Base-by-base conservation (phyloP, 2,329 filamentous ascomycete genomes). In the Neurospora sp. region DNA sequence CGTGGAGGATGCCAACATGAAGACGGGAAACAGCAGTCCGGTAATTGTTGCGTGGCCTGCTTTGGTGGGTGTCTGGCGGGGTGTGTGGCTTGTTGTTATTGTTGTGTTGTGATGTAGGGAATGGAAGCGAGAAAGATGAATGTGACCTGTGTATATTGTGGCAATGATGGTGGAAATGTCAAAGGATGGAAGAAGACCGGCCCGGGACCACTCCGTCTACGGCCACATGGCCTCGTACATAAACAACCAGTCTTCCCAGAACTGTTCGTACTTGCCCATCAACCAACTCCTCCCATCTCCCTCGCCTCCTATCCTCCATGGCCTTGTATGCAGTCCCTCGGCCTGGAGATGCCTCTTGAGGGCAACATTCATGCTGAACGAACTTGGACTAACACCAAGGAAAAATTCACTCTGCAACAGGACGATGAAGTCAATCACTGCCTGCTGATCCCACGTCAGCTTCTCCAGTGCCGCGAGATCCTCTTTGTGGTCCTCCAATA, bases 241-340 rank as follows among this genome's bases (percentile, higher is more conserved):
- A 72, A 82, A 85, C 70, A 84, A 77, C 82, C 82, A 84, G 71
- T 83, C 82, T 12, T 81, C 79, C 80, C 80, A 84, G 75, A 83
- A 84, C 65, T 77, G 78, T 5, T 82, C 79, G 62, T 82, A 84
- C 28, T 79, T 79, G 0, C 83, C 83, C 19, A 83, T 78, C 11
- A 85, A 76, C 72, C 80, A 81, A 28, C 81, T 83, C 37, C 79
- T 75, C 1, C 78, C 79, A 69, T 84, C 82, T 1, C 81, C 81
- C 2, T 80, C 79, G 2, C 78, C 79, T 11, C 79, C 81, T n/a
- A 80, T 76, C 73, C 77, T 82, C 78, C 82, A 84, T 1, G 81
- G 81, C 67, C 82, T 75, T 12, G 82, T 81, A 68, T 82, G 80
- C 4, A 83, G 66, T 0, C 81, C 80, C 0, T 79, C 80, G 0